A percentile compares a stretch with the other conserved stretches of the same genome.
Evolutionary conservation across 2,329 filamentous ascomycete genomes (phyloP).

Genomic region (Lasiodiplodia citricola): DNA sequence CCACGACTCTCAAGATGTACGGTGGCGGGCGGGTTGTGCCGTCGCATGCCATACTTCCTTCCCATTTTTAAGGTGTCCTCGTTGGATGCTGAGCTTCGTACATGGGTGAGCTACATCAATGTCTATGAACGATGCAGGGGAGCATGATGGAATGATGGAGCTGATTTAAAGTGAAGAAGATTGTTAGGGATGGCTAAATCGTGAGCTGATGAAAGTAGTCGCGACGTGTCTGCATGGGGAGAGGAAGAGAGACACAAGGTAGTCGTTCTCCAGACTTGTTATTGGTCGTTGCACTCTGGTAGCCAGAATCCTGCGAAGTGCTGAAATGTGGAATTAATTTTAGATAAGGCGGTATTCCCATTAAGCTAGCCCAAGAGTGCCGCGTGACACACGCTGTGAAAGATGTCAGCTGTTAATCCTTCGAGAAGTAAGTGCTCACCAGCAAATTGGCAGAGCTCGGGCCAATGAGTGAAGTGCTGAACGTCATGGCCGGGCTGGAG

Average conservation of each 20-base stretch:
- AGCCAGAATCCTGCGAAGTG: no score
- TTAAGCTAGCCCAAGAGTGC: no score
- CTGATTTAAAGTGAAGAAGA: background rate
- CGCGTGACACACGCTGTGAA: no score
- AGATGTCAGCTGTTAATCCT: no score
- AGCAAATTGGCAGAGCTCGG: no score
- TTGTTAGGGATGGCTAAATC: background rate
- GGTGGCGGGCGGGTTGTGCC: background rate
- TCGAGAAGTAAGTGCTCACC: no score
- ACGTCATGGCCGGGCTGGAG: no score
- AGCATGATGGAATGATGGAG: background rate
- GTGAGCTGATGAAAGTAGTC: background rate
- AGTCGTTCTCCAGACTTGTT: no score
- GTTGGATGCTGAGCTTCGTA: background rate
- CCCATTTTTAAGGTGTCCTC: background rate
- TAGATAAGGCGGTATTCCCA: no score
- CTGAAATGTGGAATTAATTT: no score
- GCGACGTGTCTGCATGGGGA: background rate
- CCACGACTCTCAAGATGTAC: slow-evolving; percentile 1
- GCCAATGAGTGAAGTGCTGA: no score
- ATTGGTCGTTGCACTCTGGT: no score
- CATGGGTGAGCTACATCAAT: background rate
- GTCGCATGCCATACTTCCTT: background rate
- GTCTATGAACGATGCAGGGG: background rate
- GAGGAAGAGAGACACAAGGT: background rate